Conservation (phyloP, 345 rosid genomes). For the Noccaea caerulescens region DNA sequence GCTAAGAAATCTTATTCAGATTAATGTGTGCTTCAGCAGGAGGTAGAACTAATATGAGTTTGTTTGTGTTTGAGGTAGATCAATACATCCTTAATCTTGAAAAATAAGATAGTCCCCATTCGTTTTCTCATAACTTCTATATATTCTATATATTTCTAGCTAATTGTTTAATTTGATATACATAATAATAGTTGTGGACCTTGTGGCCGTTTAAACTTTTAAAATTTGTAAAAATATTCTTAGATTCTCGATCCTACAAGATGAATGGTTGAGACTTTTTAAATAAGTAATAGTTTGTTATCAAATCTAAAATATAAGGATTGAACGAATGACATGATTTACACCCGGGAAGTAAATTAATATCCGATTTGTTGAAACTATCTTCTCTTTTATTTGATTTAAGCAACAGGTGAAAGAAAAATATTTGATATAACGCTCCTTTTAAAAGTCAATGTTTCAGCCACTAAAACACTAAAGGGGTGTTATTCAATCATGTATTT, state of each 20-base stretch:
- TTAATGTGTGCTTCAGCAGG: conserved; percentile 41
- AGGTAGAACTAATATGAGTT: conserved; percentile 46
- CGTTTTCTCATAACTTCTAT: not conserved
- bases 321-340: not conserved
- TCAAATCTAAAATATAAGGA: not conserved
- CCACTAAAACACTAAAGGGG: not conserved
- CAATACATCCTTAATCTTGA: conserved; percentile 42
- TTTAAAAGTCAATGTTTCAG: not conserved
- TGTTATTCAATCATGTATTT: too few relatives aligned
- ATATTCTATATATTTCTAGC: not conserved
- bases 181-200: not conserved
- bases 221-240: not conserved
- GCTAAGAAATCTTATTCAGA: conserved; percentile 24
- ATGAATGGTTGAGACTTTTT: conserved; percentile 1
- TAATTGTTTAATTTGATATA: not conserved
- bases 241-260: not conserved
- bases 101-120: not conserved
- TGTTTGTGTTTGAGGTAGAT: not conserved
- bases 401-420: not conserved
- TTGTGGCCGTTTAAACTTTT: not conserved
- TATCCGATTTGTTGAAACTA: conserved; percentile 4
- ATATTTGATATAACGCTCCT: conserved; percentile 5
- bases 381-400: not conserved
- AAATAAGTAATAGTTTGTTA: not conserved
- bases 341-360: not conserved